phyloP scores from a whole-genome alignment of 2,329 filamentous ascomycete species.

The Claviceps arundinis region DNA sequence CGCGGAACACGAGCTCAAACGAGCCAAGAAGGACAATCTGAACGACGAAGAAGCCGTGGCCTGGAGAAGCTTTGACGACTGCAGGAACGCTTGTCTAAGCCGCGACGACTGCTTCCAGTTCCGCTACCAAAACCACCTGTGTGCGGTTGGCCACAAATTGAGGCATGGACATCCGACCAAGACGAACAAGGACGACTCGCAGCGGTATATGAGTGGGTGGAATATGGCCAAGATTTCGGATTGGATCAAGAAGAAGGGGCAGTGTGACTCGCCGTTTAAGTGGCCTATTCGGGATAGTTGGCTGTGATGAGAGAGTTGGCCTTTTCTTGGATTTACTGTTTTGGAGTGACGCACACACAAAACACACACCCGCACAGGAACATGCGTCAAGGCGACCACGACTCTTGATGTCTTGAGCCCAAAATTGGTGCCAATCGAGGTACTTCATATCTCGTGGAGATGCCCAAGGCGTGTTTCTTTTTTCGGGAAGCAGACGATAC shows the following conservation, averaged over 20 bases:
- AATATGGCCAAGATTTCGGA: slow-evolving; percentile 24
- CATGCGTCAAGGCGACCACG: no score
- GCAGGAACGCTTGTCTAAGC: slow-evolving; percentile 29
- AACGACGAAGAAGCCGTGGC: slow-evolving; percentile 26
- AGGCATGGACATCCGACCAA: slow-evolving; percentile 25
- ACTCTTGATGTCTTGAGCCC: no score
- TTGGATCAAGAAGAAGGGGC: slow-evolving; percentile 25
- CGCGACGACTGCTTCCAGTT: slow-evolving; percentile 27
- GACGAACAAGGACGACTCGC: slow-evolving; percentile 14
- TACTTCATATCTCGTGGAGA: no score
- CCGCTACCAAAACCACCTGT: slow-evolving; percentile 25
- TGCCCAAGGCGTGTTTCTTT: no score
- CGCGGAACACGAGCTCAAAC: slow-evolving; percentile 18
- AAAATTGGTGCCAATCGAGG: no score
- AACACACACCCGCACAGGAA: no score
- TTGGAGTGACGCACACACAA: not conserved
- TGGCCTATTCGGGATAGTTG: not conserved
- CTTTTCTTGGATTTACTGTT: not conserved
- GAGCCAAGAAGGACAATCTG: slow-evolving; percentile 20
- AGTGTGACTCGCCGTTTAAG: slow-evolving; percentile 16
- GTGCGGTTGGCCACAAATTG: slow-evolving; percentile 22
- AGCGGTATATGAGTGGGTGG: slow-evolving; percentile 28
- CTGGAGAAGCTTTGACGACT: slow-evolving; percentile 28
- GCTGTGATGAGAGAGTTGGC: not conserved
- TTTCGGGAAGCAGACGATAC: no score